Base-by-base conservation (phyloP, 352 stramenopile species). In the Globisporangium polare region DNA sequence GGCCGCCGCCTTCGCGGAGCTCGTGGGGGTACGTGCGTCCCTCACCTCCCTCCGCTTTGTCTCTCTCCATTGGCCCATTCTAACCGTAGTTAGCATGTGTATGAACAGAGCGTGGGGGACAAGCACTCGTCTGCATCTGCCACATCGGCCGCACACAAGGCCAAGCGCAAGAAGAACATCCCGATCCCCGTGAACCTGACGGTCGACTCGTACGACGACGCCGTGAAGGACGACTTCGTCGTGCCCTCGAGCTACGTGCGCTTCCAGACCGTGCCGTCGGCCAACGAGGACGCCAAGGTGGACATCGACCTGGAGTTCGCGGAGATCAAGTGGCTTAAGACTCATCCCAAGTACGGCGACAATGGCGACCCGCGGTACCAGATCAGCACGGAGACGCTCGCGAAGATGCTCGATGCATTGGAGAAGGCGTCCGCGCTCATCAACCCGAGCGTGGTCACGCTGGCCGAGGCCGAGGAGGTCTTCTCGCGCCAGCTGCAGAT, bases 311-410 rank as follows among this genome's bases (percentile, higher is more conserved):
- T 95, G 50, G 84, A 92, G 53, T 58, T 96, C 41, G 80, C 90
- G 8, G 89, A 97, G 51, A 89, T 96, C 74, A 77, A 90, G 55
- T 97, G 90, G 90, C 77, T 97, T 15, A 66, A 79, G 52, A 69
- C 72, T 10, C 89, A 97, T 50, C 80, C 85, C 0, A 89, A 90
- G 50, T 97, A 96, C 61, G 88, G 88, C 35, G 75, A 80, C 31
- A 73, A 93, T 39, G 86, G 83, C 50, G 83, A 92, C 64, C 89
- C 84, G 42, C 80, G 82, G 45, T 91, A 92, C 71, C 80, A 92
- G 64, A 20, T 94, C n/a, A 74, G 75, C 4, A 69, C 78, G 15
- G 80, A 83, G 58, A 73, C 60, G 39, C 80, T 96, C 43, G 83
- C 72, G 8, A 74, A 82, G 62, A 95, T 97, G 86, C 67, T 96